Base-by-base conservation (phyloP, 2,329 filamentous ascomycete species). In the Claviceps purpurea region DNA sequence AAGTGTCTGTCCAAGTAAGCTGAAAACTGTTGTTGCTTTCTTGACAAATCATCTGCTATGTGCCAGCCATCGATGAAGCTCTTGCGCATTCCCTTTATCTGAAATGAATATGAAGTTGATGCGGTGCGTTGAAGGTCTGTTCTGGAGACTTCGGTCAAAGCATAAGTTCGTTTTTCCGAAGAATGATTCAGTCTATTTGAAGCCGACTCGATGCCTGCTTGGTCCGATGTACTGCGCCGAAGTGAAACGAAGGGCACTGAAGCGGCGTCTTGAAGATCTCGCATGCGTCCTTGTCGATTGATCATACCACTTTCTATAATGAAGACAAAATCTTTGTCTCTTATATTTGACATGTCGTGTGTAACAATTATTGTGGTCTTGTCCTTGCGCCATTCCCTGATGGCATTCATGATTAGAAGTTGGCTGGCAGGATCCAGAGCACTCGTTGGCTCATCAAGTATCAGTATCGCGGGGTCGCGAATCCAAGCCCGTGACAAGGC, bases 301-400 rank as follows among this genome's bases (percentile, higher is more conserved):
- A 95, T 71, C 0, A 63, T 64, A 0, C 87, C 85, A 11, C 81
- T 68, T 37, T 91, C 84, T 63, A 97, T 70, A 11, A 95, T 77
- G 58, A 90, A 95, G 0, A 94, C 77, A 56, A 84, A 90, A 56
- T 97, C 89, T 0, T 81, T 65, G 0, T 79, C 69, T 4, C 70
- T 65, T 10, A 97, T 91, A 57, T 91, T 85, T 0, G 80, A 77
- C 37, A 93, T 77, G 57, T 97, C 89, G 61, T 97, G 91, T 0
- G 93, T 96, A 59, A 97, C 91, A 57, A 97, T 81, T 50, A 97
- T 87, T 0, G 91, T 97, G 0, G 90, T 96, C 64, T 87, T 93
- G 0, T 78, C 84, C 39, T 69, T 71, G 22, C 93, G 77, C 91
- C 89, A 96, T 20, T 76, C 62, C 7, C 88, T 76, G 50, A 96